These are phyloP conservation scores for Eutrema heterophyllum DNA, from an alignment of 345 rosid genomes.

Conservation along the genomic window DNA sequence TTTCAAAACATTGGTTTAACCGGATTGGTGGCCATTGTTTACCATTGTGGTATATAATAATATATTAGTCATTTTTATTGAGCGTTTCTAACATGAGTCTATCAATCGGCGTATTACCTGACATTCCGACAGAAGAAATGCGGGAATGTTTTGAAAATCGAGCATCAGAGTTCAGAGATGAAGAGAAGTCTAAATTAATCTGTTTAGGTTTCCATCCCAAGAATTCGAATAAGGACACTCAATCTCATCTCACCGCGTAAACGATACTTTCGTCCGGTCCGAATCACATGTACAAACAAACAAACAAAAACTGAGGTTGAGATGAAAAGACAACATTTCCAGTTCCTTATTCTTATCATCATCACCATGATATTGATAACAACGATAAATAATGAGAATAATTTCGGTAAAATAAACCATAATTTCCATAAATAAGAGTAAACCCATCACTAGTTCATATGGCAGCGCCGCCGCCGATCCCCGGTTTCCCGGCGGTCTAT, in stretches of 20 bases:
- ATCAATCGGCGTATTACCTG: background rate
- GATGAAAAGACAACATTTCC: slow-evolving; percentile 16
- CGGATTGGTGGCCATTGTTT: no score
- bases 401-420: background rate
- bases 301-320: background rate
- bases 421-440: background rate
- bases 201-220: background rate
- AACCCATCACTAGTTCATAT: background rate
- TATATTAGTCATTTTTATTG: background rate
- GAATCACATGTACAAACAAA: slow-evolving; percentile 20
- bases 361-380: background rate
- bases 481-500: background rate
- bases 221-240: background rate
- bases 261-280: background rate
- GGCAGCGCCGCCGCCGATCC: slow-evolving; percentile 8
- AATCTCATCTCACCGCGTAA: slow-evolving; percentile 12
- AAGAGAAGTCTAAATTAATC: background rate
- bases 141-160: background rate
- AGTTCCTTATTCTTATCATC: background rate
- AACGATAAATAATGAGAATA: background rate
- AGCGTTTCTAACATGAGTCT: background rate
- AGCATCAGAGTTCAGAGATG: background rate
- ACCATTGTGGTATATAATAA: no score
- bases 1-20: no score
- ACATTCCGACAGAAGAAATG: background rate